These are phyloP conservation scores for Cucurbita argyrosperma DNA, from an alignment of 306 rosid species.

Conservation along the genomic window DNA sequence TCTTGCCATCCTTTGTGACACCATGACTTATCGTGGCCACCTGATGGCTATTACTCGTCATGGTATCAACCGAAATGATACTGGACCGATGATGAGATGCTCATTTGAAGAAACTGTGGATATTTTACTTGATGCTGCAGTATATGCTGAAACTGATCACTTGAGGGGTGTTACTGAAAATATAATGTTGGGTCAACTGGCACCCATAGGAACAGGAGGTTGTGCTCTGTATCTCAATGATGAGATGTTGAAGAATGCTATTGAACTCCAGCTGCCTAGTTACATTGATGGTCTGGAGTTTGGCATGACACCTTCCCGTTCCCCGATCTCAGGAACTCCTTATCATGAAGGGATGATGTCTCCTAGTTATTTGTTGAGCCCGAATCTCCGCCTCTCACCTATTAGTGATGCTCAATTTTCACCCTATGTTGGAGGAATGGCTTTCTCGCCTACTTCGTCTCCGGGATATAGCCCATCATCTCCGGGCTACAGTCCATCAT, in stretches of 20 bases:
- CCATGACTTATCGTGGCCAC: conserved; percentile 97
- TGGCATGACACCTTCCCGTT: conserved; percentile 94
- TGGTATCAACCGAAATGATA: conserved; percentile 88
- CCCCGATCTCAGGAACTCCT: conserved; percentile 86
- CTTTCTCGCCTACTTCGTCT: conserved; percentile 83
- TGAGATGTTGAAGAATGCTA: conserved; percentile 92
- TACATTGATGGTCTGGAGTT: conserved; percentile 92
- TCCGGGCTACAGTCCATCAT: conserved; percentile 90
- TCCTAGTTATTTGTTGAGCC: conserved; percentile 81
- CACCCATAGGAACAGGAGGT: conserved; percentile 93
- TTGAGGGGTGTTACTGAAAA: conserved; percentile 94
- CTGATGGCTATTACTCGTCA: conserved; percentile 99
- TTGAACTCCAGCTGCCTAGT: conserved; percentile 94
- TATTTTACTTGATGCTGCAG: conserved; percentile 95
- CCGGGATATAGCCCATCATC: conserved; percentile 97
- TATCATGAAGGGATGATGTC: conserved; percentile 96
- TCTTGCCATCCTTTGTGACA: conserved; percentile 93
- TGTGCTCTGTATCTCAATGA: conserved; percentile 78
- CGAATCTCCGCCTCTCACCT: conserved; percentile 80
- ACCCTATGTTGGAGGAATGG: conserved; percentile 93
- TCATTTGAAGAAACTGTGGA: conserved; percentile 98
- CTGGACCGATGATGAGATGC: conserved; percentile 99
- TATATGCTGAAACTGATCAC: conserved; percentile 74
- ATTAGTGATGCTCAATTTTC: conserved; percentile 88
- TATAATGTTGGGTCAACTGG: conserved; percentile 94